Percentiles rank a stretch among this genome's conserved stretches.
Evolutionary conservation across 2,329 filamentous ascomycete genomes (phyloP).

Genomic region (Cordyceps fumosorosea): DNA sequence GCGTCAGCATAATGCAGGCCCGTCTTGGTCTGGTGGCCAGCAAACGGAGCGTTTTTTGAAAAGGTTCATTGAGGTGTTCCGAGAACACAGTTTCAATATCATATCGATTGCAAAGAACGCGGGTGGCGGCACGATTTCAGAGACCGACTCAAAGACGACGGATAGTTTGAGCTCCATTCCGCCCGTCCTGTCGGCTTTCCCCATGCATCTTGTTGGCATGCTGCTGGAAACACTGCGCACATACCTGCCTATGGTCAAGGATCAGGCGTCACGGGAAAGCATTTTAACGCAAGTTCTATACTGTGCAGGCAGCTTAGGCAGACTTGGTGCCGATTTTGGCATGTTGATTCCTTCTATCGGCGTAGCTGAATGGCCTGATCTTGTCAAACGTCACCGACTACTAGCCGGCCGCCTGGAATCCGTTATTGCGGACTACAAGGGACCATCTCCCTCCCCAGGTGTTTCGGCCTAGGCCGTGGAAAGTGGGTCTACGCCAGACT

Average conservation of each 20-base stretch:
- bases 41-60: slow-evolving; percentile 94
- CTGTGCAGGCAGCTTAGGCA: slow-evolving; percentile 82
- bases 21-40: slow-evolving; percentile 63
- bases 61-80: slow-evolving; percentile 92
- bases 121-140: slow-evolving; percentile 33
- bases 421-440: slow-evolving; percentile 50
- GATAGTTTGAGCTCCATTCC: slow-evolving; percentile 55
- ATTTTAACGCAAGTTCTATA: slow-evolving; percentile 89
- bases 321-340: slow-evolving; percentile 88
- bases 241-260: slow-evolving; percentile 77
- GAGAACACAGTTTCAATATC: slow-evolving; percentile 94
- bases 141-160: not conserved
- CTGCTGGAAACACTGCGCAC: slow-evolving; percentile 66
- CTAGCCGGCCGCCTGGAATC: slow-evolving; percentile 73
- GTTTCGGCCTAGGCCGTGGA: slow-evolving; percentile 7
- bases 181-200: slow-evolving; percentile 74
- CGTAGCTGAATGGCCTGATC: slow-evolving; percentile 73
- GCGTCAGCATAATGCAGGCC: slow-evolving; percentile 36
- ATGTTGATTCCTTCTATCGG: slow-evolving; percentile 63
- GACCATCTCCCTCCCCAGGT: not conserved
- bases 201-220: slow-evolving; percentile 74
- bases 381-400: slow-evolving; percentile 81
- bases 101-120: slow-evolving; percentile 92
- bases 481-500: not conserved
- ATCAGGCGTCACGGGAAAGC: slow-evolving; percentile 75